phyloP scores from a whole-genome alignment of 2,329 filamentous ascomycete species.

The Cladophialophora yegresii region DNA sequence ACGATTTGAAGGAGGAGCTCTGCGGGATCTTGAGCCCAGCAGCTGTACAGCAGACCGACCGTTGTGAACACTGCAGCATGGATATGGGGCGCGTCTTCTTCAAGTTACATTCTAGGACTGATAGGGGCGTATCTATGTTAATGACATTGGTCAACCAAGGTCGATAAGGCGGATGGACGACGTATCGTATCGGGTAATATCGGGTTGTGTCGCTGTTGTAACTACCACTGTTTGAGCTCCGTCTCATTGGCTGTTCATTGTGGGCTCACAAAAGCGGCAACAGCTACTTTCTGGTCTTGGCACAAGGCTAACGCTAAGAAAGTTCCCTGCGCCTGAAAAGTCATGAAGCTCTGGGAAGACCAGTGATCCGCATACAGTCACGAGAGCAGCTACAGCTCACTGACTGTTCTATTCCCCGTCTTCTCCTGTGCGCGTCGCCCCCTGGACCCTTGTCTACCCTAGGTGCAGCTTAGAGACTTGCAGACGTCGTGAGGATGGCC shows the following conservation, averaged over 20 bases:
- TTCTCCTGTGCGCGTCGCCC: not conserved
- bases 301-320: conserved; percentile 7
- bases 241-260: not conserved
- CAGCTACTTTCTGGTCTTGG: not conserved
- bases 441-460: not conserved
- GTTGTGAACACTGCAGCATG: not conserved
- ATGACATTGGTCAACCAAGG: not conserved
- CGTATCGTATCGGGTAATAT: not conserved
- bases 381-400: conserved; percentile 28
- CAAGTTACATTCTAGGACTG: not conserved
- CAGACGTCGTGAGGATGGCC: conserved; percentile 3
- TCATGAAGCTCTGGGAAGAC: conserved; percentile 25
- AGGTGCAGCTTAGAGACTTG: conserved; percentile 2
- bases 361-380: conserved; percentile 22
- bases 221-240: too few species aligned
- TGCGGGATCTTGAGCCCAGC: not conserved
- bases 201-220: not conserved
- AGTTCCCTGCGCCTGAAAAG: conserved; percentile 32
- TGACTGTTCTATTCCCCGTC: conserved; percentile 10
- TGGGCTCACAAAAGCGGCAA: not conserved
- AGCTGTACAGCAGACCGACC: not conserved
- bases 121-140: not conserved
- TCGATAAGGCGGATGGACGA: conserved; percentile 1
- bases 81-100: not conserved
- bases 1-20: not conserved